Conservation (phyloP, 805 yeast genomes). For the Myxozyma sirexii region DNA sequence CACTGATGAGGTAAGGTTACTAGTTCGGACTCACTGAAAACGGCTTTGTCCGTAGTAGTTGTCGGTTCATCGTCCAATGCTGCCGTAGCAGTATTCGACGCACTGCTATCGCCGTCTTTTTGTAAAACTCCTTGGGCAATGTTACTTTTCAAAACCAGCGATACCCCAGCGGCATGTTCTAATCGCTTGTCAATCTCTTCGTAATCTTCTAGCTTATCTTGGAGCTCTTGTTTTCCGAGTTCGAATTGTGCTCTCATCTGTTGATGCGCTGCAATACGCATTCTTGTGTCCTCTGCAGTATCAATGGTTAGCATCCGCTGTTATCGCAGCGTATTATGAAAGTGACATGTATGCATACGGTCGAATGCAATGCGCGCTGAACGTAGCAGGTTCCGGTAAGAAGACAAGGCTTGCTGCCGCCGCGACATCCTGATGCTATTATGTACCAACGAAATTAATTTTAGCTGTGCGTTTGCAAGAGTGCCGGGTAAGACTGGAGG, state of each 20-base stretch:
- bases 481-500: background rate
- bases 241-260: slow-evolving; percentile 61
- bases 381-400: slow-evolving; percentile 39
- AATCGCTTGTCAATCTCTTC: slow-evolving; percentile 56
- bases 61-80: slow-evolving; percentile 5
- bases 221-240: slow-evolving; percentile 34
- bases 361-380: slow-evolving; percentile 43
- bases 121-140: slow-evolving; percentile 78
- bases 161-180: slow-evolving; percentile 66
- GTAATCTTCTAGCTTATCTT: slow-evolving; percentile 32
- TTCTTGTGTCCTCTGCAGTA: slow-evolving; percentile 46
- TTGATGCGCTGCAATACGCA: slow-evolving; percentile 61
- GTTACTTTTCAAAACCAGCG: slow-evolving; percentile 66
- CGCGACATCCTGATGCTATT: slow-evolving; percentile 19
- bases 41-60: slow-evolving; percentile 1
- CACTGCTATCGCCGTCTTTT: slow-evolving; percentile 39
- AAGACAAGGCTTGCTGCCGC: slow-evolving; percentile 32
- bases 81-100: slow-evolving; percentile 33
- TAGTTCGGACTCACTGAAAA: slow-evolving; percentile 33
- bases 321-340: background rate
- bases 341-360: slow-evolving; percentile 29
- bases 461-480: background rate
- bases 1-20: background rate
- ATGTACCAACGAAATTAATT: background rate
- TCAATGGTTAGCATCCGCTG: no score